These are phyloP conservation scores for Fragilariopsis cylindrus DNA, from an alignment of 108 stramenopile species.

Conservation along the genomic window DNA sequence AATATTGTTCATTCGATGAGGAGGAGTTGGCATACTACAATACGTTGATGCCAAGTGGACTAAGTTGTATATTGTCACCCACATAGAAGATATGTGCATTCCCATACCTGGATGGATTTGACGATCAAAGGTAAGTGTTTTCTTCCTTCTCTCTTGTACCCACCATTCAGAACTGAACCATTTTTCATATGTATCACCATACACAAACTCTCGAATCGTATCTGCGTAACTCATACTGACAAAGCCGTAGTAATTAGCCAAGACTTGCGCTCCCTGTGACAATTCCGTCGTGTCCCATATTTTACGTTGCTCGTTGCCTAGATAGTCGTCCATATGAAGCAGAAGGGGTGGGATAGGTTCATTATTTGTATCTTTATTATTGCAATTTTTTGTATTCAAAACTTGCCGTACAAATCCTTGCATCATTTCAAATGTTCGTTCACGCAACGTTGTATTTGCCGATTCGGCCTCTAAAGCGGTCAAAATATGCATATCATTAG, in stretches of 20 bases:
- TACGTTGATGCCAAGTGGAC: slow-evolving; percentile 64
- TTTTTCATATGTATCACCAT: slow-evolving; percentile 64
- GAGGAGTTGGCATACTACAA: slow-evolving; percentile 45
- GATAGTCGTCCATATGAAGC: slow-evolving; percentile 77
- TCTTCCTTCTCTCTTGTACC: slow-evolving; percentile 36
- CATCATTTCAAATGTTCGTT: slow-evolving; percentile 59
- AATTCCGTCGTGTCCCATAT: slow-evolving; percentile 61
- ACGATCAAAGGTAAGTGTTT: slow-evolving; percentile 30
- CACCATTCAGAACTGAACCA: slow-evolving; percentile 67
- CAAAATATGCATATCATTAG: slow-evolving; percentile 84
- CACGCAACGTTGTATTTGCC: slow-evolving; percentile 55
- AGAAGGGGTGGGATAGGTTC: slow-evolving; percentile 52
- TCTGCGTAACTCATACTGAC: slow-evolving; percentile 73
- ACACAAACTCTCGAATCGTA: slow-evolving; percentile 68
- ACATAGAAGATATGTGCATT: slow-evolving; percentile 64
- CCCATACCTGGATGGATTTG: slow-evolving; percentile 83
- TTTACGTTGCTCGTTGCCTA: slow-evolving; percentile 75
- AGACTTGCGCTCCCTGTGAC: slow-evolving; percentile 50
- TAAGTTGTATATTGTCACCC: slow-evolving; percentile 72
- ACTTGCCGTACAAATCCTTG: slow-evolving; percentile 63
- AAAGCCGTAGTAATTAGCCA: slow-evolving; percentile 77
- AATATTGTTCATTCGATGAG: slow-evolving; percentile 16
- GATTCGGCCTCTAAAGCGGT: slow-evolving; percentile 45
- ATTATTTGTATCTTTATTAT: neutral
- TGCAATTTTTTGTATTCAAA: slow-evolving; percentile 22